Conservation (phyloP, 352 stramenopile species). For the Peronospora belbahrii region DNA sequence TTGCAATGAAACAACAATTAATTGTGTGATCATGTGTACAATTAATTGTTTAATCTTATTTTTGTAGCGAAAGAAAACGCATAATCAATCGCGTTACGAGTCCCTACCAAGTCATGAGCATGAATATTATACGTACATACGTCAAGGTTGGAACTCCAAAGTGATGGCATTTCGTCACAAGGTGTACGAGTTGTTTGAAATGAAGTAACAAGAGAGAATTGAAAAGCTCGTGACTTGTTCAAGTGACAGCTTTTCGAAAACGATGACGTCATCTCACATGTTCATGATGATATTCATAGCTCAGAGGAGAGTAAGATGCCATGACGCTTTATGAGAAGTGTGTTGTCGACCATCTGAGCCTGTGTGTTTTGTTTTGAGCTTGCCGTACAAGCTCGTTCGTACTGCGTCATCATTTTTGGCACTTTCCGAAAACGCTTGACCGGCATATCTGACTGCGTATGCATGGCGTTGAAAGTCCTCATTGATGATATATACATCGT, state of each 20-base stretch:
- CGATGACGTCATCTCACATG: too few relatives aligned
- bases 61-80: slow-evolving; percentile 20
- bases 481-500: slow-evolving; percentile 7
- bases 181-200: slow-evolving; percentile 43
- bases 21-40: too few relatives aligned
- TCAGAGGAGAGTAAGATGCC: too few relatives aligned
- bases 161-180: slow-evolving; percentile 56
- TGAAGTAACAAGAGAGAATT: slow-evolving; percentile 25
- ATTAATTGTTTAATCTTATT: not conserved
- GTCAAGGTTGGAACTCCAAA: slow-evolving; percentile 63
- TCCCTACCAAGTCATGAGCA: slow-evolving; percentile 61
- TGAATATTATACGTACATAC: slow-evolving; percentile 75
- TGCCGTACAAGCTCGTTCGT: slow-evolving; percentile 65
- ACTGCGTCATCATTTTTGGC: slow-evolving; percentile 22
- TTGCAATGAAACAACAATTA: slow-evolving; percentile 2
- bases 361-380: slow-evolving; percentile 67
- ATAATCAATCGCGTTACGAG: slow-evolving; percentile 46
- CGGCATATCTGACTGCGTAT: slow-evolving; percentile 10
- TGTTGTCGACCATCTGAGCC: slow-evolving; percentile 55
- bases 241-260: too few relatives aligned
- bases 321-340: slow-evolving; percentile 40
- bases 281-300: too few relatives aligned
- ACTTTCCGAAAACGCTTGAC: not conserved
- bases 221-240: too few relatives aligned
- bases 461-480: slow-evolving; percentile 14